Evolutionary conservation across 139 green algal genomes (phyloP).

Genomic region (Volvox africanus): DNA sequence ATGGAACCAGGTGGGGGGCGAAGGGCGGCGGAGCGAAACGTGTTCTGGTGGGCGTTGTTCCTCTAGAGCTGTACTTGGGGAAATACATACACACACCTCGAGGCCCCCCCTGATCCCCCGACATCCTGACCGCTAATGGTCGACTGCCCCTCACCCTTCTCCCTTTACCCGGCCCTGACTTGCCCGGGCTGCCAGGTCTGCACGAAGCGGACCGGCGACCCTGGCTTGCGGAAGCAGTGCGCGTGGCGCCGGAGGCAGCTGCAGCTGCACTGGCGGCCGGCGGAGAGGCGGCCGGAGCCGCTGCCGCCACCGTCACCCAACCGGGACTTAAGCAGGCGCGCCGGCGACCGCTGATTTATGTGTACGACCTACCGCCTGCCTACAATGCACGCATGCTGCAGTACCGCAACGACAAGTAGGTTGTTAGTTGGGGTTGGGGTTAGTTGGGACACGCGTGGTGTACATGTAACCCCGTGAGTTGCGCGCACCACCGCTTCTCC

Average conservation of each 20-base stretch:
- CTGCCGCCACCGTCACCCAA: not conserved
- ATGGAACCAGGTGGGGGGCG: conserved; percentile 39
- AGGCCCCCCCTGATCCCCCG: not conserved
- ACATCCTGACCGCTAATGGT: too few species aligned
- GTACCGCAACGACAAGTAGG: conserved; percentile 61
- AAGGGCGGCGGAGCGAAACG: not conserved
- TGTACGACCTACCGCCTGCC: conserved; percentile 55
- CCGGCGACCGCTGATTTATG: conserved; percentile 48
- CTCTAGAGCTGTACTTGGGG: not conserved
- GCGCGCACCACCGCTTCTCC: too few species aligned
- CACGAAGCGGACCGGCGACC: not conserved
- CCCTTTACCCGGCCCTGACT: too few species aligned
- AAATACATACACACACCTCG: not conserved
- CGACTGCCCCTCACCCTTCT: too few species aligned
- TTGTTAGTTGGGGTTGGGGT: too few species aligned
- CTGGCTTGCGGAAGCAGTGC: conserved; percentile 9
- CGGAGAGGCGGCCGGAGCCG: not conserved
- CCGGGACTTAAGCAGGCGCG: not conserved
- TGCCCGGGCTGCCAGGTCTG: not conserved
- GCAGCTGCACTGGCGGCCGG: not conserved
- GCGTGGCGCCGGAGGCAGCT: not conserved
- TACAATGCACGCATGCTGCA: conserved; percentile 72
- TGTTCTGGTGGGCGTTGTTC: not conserved
- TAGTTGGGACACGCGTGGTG: too few species aligned
- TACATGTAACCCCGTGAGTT: too few species aligned